Evolutionary conservation across 176 grass and related monocot species (phyloP).

Genomic region (Phoenix roebelenii): DNA sequence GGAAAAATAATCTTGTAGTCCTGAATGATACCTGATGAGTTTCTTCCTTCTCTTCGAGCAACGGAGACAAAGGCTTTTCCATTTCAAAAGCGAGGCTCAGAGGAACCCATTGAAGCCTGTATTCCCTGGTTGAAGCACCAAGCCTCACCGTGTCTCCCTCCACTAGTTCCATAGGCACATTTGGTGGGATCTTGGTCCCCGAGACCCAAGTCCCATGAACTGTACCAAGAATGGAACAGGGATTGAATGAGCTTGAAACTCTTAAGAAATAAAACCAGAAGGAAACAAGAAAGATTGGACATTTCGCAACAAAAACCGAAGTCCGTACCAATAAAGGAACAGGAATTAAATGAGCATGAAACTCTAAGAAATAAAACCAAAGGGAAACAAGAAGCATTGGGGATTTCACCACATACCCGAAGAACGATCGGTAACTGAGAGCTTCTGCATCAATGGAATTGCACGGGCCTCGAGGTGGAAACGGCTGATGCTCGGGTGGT

Average conservation of each 20-base stretch:
- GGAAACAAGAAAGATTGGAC: no score
- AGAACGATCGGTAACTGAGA: conserved; percentile 57
- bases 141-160: conserved; percentile 53
- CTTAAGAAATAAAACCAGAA: background rate
- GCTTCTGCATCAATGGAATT: conserved; percentile 28
- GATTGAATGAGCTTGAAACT: no score
- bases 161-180: conserved; percentile 39
- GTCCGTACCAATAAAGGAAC: conserved; percentile 23
- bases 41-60: conserved; percentile 71
- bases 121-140: conserved; percentile 64
- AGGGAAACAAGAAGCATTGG: background rate
- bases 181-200: conserved; percentile 54
- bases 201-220: conserved; percentile 92
- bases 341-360: no score
- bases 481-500: conserved; percentile 92
- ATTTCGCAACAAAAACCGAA: conserved; percentile 27
- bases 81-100: conserved; percentile 50
- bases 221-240: conserved; percentile 8
- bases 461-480: conserved; percentile 57
- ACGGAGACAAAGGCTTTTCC: conserved; percentile 50
- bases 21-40: conserved; percentile 33
- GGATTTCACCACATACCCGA: conserved; percentile 38
- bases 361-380: background rate
- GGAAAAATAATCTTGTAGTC: conserved; percentile 1
- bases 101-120: conserved; percentile 73